Percentiles rank a stretch among this genome's conserved stretches.
Conservation (phyloP, 768 basidiomycete species). For the Pleurotus ostreatus region DNA sequence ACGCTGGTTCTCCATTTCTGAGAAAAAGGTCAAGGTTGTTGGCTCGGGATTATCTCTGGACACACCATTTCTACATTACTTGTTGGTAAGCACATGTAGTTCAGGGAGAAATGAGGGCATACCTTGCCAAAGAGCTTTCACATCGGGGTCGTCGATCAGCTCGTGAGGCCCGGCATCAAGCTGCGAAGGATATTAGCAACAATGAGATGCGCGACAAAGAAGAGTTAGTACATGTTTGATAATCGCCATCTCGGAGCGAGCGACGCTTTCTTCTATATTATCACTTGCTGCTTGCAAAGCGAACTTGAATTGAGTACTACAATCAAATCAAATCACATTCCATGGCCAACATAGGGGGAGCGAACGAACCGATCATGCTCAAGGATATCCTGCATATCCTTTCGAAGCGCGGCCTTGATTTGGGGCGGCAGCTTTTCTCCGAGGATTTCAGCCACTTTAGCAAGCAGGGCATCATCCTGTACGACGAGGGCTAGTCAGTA, state of each 20-base stretch:
- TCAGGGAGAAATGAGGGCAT: not conserved
- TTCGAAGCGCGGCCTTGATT: not conserved
- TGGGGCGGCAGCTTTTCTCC: constrained; percentile 6
- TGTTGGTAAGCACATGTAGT: not conserved
- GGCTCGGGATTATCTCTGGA: not conserved
- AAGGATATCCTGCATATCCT: constrained; percentile 9
- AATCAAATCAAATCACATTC: not conserved
- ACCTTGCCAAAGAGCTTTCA: constrained; percentile 19
- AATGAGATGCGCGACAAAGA: not conserved
- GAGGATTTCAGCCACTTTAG: constrained; percentile 4
- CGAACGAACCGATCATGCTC: constrained; percentile 8
- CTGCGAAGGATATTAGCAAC: constrained; percentile 2
- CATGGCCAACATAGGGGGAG: not conserved
- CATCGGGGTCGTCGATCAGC: constrained; percentile 18
- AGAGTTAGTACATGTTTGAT: constrained; percentile 10
- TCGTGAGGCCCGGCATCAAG: constrained; percentile 21
- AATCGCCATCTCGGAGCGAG: constrained; percentile 12
- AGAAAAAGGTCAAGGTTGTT: not conserved
- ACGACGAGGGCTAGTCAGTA: not conserved
- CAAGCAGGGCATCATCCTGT: constrained; percentile 7
- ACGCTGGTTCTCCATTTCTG: constrained; percentile 20
- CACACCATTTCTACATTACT: constrained; percentile 17
- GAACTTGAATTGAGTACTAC: constrained; percentile 16
- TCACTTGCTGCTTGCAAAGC: constrained; percentile 12
- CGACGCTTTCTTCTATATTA: constrained; percentile 14